Evolutionary conservation across 768 basidiomycete genomes (phyloP), one percentile per base, ranked within the genome.

Genomic region (Sutorius australiensis): DNA sequence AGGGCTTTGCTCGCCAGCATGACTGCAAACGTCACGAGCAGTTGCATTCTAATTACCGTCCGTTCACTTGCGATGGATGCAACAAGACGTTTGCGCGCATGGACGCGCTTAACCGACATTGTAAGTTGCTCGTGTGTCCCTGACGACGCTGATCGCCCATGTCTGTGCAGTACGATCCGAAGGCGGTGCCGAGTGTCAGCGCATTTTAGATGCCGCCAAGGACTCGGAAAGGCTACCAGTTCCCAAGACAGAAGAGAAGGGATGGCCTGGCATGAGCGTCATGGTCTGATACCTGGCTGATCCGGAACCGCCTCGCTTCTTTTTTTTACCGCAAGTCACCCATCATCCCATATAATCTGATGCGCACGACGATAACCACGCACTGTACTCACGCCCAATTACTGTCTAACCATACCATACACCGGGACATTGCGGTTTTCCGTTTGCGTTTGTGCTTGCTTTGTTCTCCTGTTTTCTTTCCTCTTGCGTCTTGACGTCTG

Each of bases 1-100:
- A 97, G 72, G 92, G 94, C 21, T 95, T 97, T 57, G 94, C 90
- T 27, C 73, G 94, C 51, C 92, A 95, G 67, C 95, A 97, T 64
- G 95, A 98, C 68, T 97, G 95, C 72, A 98, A 95, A 67, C 82
- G 94, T 3, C 95, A 98, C 62, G 95, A 97, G 70, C 88, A 94
- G 59, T 77, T 98, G 38, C 95, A 98, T 67, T 85, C 90, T 53
- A 95, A 95, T 61, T 87, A 92, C 63, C 76, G 94, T 21, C 93
- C 94, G 56, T 95, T 94, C 67, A 87, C 82, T 12, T 98, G 95
- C 63, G 90, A 94, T 9, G 94, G 92, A 40, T 98, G 95, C 67
- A 80, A 81, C 60, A 91, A 94, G 76, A 90, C 86, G 60, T 98
- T 98, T 75, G 94, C 94, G 31, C 72, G 95, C 55, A 87, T 97